phyloP scores from a whole-genome alignment of 306 rosid genomes.

The Astragalus membranaceus region DNA sequence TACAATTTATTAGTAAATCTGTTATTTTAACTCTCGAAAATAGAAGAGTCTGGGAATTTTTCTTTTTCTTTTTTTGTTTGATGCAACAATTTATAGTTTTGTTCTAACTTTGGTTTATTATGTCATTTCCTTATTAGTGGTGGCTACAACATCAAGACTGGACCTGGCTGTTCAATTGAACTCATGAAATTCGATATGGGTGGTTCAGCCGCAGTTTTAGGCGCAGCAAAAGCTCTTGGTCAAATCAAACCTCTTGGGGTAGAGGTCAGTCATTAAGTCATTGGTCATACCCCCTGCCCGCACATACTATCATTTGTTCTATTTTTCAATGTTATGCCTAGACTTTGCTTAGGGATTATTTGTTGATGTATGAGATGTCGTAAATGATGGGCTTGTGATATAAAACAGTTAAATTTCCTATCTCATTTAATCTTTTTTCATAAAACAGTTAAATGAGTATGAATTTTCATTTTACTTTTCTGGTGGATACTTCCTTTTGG shows the following conservation, averaged over 20 bases:
- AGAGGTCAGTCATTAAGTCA: conserved; percentile 52
- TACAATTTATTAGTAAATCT: background rate
- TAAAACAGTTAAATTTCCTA: background rate
- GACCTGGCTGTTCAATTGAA: conserved; percentile 89
- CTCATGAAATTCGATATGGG: conserved; percentile 96
- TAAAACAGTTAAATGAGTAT: background rate
- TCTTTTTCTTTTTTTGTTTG: background rate
- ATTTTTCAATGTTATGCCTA: background rate
- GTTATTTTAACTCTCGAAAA: background rate
- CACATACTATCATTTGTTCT: background rate
- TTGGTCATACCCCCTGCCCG: background rate
- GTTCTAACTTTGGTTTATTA: background rate
- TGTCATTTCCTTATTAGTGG: conserved; percentile 51
- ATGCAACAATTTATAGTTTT: background rate
- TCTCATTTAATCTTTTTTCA: background rate
- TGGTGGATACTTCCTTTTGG: background rate
- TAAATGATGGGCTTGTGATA: background rate
- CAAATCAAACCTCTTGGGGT: conserved; percentile 95
- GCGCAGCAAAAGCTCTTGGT: conserved; percentile 97
- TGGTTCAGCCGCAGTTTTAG: conserved; percentile 94
- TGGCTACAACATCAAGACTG: conserved; percentile 99
- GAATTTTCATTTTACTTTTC: background rate
- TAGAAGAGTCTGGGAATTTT: background rate
- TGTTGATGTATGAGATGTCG: background rate
- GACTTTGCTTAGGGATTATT: background rate